Conservation (phyloP, 2,329 filamentous ascomycete genomes). For the Neurospora sp. region DNA sequence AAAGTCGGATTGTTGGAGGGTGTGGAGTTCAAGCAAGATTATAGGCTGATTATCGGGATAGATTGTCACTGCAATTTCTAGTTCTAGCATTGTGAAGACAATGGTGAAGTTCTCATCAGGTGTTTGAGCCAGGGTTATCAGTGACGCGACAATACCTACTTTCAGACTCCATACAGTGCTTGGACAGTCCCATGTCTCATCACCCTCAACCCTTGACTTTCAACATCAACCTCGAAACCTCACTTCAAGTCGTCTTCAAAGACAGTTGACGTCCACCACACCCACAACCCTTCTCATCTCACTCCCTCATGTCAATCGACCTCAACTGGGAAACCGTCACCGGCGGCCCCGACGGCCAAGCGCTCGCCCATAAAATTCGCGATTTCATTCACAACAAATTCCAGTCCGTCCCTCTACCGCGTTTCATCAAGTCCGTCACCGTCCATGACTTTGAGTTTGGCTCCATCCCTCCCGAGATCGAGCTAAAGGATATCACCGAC, state of each 20-base stretch:
- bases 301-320: conserved; percentile 75
- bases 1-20: too few species aligned
- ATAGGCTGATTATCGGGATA: not conserved
- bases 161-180: not conserved
- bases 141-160: not conserved
- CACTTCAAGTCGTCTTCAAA: not conserved
- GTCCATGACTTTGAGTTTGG: conserved; percentile 95
- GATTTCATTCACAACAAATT: conserved; percentile 94
- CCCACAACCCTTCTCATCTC: not conserved
- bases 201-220: not conserved
- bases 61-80: not conserved
- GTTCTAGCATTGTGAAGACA: not conserved
- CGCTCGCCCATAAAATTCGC: conserved; percentile 76
- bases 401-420: conserved; percentile 80
- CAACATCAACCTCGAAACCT: not conserved
- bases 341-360: conserved; percentile 75
- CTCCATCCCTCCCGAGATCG: conserved; percentile 68
- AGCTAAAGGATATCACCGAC: conserved; percentile 94
- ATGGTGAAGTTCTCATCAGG: not conserved
- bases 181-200: not conserved
- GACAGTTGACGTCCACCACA: not conserved
- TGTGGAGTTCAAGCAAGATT: too few species aligned
- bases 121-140: not conserved
- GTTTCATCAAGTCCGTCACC: conserved; percentile 93
- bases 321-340: conserved; percentile 94